Evolutionary conservation across 2,329 filamentous ascomycete species (phyloP), one percentile per base, ranked within the genome.

Genomic region (Aspergillus hiratsukae): DNA sequence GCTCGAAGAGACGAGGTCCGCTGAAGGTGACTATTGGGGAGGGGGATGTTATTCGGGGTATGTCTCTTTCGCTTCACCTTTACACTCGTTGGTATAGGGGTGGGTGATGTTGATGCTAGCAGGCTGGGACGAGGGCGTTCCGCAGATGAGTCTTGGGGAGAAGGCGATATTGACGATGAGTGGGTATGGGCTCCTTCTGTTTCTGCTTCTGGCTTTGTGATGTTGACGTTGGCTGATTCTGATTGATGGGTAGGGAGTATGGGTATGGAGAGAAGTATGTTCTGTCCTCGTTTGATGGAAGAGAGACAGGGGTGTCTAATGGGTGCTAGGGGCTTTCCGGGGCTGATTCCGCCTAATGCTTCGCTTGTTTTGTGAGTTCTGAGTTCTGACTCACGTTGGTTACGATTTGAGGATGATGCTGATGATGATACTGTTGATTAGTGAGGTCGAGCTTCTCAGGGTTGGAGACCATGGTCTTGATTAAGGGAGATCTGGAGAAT

Each of bases 111-210:
- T 35, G 25, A 37, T 55, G 25, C 23, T 45, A 52, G 11, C 21
- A 66, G 89, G 85, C 65, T 95, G 85, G 91, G 91, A 91, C 69
- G 87, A 96, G 77, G 92, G 88, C 64, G 91, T 97, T 53, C 78
- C 80, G 51, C 80, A 85, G 71, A 97, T 99, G 93, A 87, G 87
- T 72, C 80, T 96, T 57, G 92, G 93, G 72, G 93, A 97, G 83
- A 93, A 90, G 80, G 87, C 91, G 53, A 89, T 85, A 52, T 81
- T 99, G 62, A 88, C 87, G 64, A 97, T 97, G 71, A 83, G 87
- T 61, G 81, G 83, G 88, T 91, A 81, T 74, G 83, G 69, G 28
- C 3, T 23, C 23, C 23, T 23, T 14, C 27, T 51, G 2, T 10
- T 31, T 48, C 27, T 1, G 10, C 31, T 49, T 23, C 21, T 49